phyloP scores from a whole-genome alignment of 768 basidiomycete genomes.

The Cystobasidium onofrii region DNA sequence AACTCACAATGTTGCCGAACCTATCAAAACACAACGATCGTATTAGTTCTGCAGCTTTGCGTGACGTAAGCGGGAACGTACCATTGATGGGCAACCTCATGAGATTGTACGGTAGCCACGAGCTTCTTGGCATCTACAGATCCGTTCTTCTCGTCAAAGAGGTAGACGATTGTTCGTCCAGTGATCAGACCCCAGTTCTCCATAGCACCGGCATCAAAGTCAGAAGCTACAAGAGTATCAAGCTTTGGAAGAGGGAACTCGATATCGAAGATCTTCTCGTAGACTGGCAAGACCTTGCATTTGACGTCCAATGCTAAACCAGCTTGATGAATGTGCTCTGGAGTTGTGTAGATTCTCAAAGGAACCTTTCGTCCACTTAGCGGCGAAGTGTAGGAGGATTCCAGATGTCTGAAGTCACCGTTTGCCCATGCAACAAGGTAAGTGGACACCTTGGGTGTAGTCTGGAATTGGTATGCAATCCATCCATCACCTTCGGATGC shows the following conservation, averaged over 20 bases:
- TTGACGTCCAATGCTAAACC: conserved; percentile 82
- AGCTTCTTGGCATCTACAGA: conserved; percentile 67
- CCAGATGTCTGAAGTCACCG: conserved; percentile 64
- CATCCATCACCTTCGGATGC: conserved; percentile 50
- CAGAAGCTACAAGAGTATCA: conserved; percentile 79
- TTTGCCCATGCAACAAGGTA: conserved; percentile 42
- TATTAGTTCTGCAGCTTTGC: conserved; percentile 58
- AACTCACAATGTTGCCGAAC: conserved; percentile 71
- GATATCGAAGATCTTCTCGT: conserved; percentile 84
- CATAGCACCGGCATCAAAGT: conserved; percentile 65
- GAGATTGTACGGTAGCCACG: conserved; percentile 69
- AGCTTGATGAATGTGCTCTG: conserved; percentile 72
- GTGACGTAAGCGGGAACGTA: not conserved
- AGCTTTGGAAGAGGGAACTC: conserved; percentile 89
- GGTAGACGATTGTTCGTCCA: conserved; percentile 69
- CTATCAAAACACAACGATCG: conserved; percentile 43
- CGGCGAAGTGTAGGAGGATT: conserved; percentile 68
- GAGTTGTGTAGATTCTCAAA: conserved; percentile 74
- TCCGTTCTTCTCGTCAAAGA: conserved; percentile 67
- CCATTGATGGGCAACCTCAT: conserved; percentile 49
- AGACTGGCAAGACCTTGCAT: conserved; percentile 68
- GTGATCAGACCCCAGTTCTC: conserved; percentile 90
- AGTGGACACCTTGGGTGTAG: conserved; percentile 54
- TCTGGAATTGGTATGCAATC: conserved; percentile 74
- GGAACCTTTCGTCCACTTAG: conserved; percentile 71